phyloP scores from a whole-genome alignment of 768 basidiomycete genomes.

The Suillus clintonianus region DNA sequence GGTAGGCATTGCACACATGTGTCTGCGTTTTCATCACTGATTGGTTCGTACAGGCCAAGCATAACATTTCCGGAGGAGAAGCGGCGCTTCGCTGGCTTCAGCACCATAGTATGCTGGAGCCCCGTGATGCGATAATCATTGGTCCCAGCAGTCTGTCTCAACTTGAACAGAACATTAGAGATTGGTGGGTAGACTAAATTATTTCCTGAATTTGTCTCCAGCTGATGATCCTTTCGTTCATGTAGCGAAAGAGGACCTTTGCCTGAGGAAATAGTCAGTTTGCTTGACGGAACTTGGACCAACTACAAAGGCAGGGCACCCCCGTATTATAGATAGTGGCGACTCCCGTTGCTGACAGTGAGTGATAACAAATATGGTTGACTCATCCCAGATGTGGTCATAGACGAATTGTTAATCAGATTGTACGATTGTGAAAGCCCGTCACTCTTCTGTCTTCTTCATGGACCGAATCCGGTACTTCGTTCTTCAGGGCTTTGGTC shows the following conservation, averaged over 20 bases:
- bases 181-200: neutral
- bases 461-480: neutral
- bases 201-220: neutral
- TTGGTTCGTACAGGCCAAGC: conserved; percentile 5
- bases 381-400: neutral
- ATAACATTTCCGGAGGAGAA: conserved; percentile 42
- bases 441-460: neutral
- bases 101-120: conserved; percentile 44
- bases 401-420: neutral
- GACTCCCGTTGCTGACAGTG: neutral
- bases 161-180: conserved; percentile 28
- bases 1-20: neutral
- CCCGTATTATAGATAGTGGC: neutral
- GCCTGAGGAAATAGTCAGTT: conserved; percentile 1
- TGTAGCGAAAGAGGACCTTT: neutral
- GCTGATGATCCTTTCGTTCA: neutral
- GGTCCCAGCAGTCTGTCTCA: conserved; percentile 45
- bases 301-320: neutral
- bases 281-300: conserved; percentile 5
- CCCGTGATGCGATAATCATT: conserved; percentile 44
- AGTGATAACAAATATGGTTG: neutral
- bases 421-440: neutral
- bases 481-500: neutral
- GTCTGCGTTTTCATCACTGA: neutral
- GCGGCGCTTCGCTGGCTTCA: conserved; percentile 48